Base-by-base conservation (phyloP, 108 stramenopile species). In the Stephanodiscus minutulus region DNA sequence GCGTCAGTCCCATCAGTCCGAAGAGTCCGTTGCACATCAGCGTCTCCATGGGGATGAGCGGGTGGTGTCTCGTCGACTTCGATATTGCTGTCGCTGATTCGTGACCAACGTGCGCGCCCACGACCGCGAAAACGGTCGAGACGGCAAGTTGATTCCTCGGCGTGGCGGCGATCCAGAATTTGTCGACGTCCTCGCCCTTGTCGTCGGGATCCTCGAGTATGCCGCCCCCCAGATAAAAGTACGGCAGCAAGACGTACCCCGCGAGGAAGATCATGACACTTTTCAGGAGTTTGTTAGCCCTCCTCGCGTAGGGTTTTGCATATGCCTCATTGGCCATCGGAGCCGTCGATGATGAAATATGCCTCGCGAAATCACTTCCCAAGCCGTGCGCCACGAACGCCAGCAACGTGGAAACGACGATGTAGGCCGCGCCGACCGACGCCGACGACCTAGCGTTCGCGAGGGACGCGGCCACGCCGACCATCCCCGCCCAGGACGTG, bases 401-500 rank as follows among this genome's bases (percentile, higher is more conserved):
- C 49, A 54, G 59, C 17, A 61, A 61, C 49, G 70, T 58, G n/a
- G 68, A 77, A 29, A 77, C 36, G 11, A 70, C 39, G 60, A 77
- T 65, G 28, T 77, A 77, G 0, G 57, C 33, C 1, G 70, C 22
- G 2, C 76, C 76, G 33, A 64, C 46, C 13, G 64, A 18, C 7
- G 59, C 53, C 13, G 48, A 56, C 39, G 63, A 65, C 27, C 39
- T 35, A 7, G 68, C 68, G 33, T 68, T 47, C 15, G 66, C 76
- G 41, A 77, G 56, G 11, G 62, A 64, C 20, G 76, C 68, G 39
- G 76, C 76, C 27, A 68, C 68, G 2, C 53, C 53, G 46, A 77
- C 59, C 76, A 77, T 77, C 24, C 76, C 76, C 27, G 68, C 62
- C 76, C 76, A 77, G 6, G 39, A 46, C 24, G 76, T 70, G 36